Evolutionary conservation across 371 early-diverging fungal species (phyloP).

Genomic region (Fennellomyces sp.): DNA sequence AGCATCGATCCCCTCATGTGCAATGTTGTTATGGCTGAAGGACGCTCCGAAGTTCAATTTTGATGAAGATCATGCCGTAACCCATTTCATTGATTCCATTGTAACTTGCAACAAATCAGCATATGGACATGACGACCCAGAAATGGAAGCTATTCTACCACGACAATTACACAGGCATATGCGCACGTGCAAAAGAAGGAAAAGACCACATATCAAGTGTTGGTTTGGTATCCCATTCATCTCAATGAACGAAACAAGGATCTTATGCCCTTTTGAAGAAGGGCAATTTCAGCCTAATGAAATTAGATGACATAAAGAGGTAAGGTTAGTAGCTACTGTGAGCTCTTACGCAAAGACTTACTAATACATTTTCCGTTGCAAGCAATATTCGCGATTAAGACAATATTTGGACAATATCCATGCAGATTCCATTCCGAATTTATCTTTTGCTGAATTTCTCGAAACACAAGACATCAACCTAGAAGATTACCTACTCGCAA

Average conservation of each 20-base stretch:
- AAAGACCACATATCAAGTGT: not conserved
- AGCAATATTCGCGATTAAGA: too few species aligned
- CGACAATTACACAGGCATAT: not conserved
- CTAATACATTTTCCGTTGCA: too few species aligned
- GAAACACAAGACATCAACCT: too few species aligned
- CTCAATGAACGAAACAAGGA: not conserved
- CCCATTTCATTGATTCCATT: not conserved
- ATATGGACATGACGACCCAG: not conserved
- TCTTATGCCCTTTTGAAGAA: not conserved
- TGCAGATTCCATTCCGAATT: too few species aligned
- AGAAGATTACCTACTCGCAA: too few species aligned
- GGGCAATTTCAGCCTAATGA: not conserved
- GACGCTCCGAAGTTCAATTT: not conserved
- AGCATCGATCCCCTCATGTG: not conserved
- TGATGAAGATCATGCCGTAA: not conserved
- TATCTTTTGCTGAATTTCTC: too few species aligned
- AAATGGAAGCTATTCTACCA: not conserved
- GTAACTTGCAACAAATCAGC: not conserved
- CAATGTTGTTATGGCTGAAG: not conserved
- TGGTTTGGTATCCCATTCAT: not conserved
- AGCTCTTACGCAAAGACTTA: too few species aligned
- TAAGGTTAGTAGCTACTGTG: too few species aligned
- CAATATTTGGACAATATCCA: too few species aligned
- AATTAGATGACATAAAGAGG: not conserved
- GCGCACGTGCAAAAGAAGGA: not conserved